Evolutionary conservation across 768 basidiomycete species (phyloP), one percentile per base, ranked within the genome.

Genomic region (Termitomyces sp.): DNA sequence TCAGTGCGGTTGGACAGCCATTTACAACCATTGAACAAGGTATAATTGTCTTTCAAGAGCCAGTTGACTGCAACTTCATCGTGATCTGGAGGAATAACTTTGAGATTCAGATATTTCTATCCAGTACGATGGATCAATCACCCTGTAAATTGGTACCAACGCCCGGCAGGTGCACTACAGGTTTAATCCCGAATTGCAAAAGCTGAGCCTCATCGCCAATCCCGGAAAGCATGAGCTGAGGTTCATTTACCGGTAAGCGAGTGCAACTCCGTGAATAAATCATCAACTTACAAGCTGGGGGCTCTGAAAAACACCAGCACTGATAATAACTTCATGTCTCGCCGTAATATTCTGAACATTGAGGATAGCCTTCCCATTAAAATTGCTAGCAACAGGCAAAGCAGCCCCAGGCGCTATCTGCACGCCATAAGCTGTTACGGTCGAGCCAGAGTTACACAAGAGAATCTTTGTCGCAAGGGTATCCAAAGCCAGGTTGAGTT

Each of bases 111-210:
- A 31, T 16, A 33, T 4, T 13, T 36, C 15, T 37, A n/a, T 18
- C 15, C 37, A 39, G 7, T 5, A 24, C 41, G 5, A 31, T 49
- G 15, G 15, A 12, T 29, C 3, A 36, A 45, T 61, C 56, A 62
- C 74, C 75, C 63, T 74, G 72, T 16, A 75, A 62, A 55, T 75
- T 74, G 10, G 37, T 62, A n/a, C 75, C 75, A 22, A 76, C 74
- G 3, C 71, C 71, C 1, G 75, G 72, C 20, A 73, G 62, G 56
- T 73, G 37, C 4, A 72, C 64, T 26, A 71, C 41, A 5, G 72
- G 24, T 33, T 64, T 51, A 55, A 73, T 71, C 7, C 68, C 68
- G 33, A 66, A 51, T 22, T 63, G 20, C 9, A 41, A 37, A 2
- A 75, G 65, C 4, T 70, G 66, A 2, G 59, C 44, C 4, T 39